A percentile compares a stretch with the other conserved stretches of the same genome.
These are phyloP conservation scores for Lichtheimia corymbifera DNA, from an alignment of 371 early-diverging fungal species.

Conservation along the genomic window DNA sequence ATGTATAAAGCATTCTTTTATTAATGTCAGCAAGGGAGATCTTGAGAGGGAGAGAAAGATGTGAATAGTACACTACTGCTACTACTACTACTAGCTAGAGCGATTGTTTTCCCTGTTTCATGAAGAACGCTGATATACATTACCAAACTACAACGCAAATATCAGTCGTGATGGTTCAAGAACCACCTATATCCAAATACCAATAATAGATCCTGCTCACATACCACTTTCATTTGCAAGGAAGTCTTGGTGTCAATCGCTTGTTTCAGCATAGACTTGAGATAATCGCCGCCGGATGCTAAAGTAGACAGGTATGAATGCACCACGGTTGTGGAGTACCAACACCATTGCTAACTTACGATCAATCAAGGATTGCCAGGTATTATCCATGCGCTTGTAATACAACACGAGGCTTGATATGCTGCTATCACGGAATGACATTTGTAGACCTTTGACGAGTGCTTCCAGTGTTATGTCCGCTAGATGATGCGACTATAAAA, in stretches of 20 bases:
- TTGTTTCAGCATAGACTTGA: slow-evolving; percentile 30
- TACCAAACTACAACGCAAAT: too few relatives aligned
- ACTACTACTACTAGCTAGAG: too few relatives aligned
- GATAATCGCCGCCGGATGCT: slow-evolving; percentile 27
- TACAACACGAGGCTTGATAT: slow-evolving; percentile 46
- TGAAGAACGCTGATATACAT: too few relatives aligned
- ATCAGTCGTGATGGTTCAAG: too few relatives aligned
- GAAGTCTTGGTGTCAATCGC: slow-evolving; percentile 19
- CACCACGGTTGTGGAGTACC: neutral
- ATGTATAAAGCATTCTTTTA: too few relatives aligned
- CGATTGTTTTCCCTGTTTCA: too few relatives aligned
- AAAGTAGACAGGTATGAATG: neutral
- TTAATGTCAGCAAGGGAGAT: too few relatives aligned
- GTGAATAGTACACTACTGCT: too few relatives aligned
- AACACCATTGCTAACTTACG: slow-evolving; percentile 19
- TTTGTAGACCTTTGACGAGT: slow-evolving; percentile 42
- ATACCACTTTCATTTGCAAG: slow-evolving; percentile 30
- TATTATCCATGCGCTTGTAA: slow-evolving; percentile 35
- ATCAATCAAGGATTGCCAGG: slow-evolving; percentile 33
- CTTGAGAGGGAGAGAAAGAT: too few relatives aligned
- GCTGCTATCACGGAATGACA: slow-evolving; percentile 44
- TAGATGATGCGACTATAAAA: slow-evolving; percentile 7
- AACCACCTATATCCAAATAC: slow-evolving; percentile 3
- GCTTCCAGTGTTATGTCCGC: slow-evolving; percentile 54
- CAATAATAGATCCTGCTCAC: slow-evolving; percentile 27